Evolutionary conservation across 2,329 filamentous ascomycete species (phyloP).

Genomic region (Geosmithia putterillii): DNA sequence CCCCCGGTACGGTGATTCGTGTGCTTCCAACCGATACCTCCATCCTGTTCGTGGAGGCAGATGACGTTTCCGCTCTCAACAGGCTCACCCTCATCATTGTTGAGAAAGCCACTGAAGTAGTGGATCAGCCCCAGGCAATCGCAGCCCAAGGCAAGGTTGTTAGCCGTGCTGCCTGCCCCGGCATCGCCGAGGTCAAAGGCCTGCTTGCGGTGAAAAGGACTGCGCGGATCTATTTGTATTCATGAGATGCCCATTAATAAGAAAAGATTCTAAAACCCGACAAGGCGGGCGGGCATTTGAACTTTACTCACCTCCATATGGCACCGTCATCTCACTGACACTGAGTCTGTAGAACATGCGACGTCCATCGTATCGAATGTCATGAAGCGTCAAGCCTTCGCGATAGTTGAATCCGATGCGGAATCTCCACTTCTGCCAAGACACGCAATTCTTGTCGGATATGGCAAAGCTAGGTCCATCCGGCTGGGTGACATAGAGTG

Average conservation of each 20-base stretch:
- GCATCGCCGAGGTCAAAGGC: conserved; percentile 59
- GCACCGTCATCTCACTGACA: conserved; percentile 56
- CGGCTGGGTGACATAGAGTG: conserved; percentile 15
- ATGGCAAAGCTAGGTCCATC: conserved; percentile 24
- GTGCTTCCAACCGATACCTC: conserved; percentile 51
- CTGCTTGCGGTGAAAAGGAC: conserved; percentile 50
- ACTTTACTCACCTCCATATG: too few relatives aligned
- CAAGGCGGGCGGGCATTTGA: too few relatives aligned
- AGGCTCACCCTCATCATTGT: conserved; percentile 15
- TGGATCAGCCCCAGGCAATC: conserved; percentile 52
- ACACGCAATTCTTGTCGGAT: conserved; percentile 24
- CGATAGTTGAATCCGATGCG: conserved; percentile 53
- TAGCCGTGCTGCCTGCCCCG: conserved; percentile 50
- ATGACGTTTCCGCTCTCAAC: conserved; percentile 19
- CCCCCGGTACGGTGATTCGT: conserved; percentile 44
- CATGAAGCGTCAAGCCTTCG: conserved; percentile 55
- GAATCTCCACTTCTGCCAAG: conserved; percentile 55
- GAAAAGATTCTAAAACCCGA: too few relatives aligned
- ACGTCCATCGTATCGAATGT: conserved; percentile 51
- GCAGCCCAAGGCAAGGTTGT: conserved; percentile 52
- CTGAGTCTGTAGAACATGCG: conserved; percentile 53
- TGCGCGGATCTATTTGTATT: conserved; percentile 47
- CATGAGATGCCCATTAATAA: too few relatives aligned
- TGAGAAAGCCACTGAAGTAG: conserved; percentile 21
- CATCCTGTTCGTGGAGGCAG: conserved; percentile 22